Evolutionary conservation across 805 yeast genomes (phyloP).

Genomic region (Kurtzmaniella fragi): DNA sequence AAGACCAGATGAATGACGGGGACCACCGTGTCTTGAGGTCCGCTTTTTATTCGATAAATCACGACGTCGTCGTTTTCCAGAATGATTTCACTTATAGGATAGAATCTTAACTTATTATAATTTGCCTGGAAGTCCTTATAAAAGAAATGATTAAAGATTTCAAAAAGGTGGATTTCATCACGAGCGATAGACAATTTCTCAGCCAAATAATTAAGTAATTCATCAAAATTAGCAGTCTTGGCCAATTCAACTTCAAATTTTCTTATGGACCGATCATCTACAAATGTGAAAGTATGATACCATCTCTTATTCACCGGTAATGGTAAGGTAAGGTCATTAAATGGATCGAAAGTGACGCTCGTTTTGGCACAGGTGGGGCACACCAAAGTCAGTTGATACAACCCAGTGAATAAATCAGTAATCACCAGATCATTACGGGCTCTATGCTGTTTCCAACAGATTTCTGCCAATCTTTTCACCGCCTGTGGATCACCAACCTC

Average conservation of each 20-base stretch:
- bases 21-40: conserved; percentile 40
- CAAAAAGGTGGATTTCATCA: conserved; percentile 24
- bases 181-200: conserved; percentile 32
- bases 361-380: conserved; percentile 82
- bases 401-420: conserved; percentile 81
- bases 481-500: conserved; percentile 49
- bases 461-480: conserved; percentile 58
- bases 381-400: conserved; percentile 82
- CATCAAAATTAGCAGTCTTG: conserved; percentile 58
- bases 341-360: conserved; percentile 91
- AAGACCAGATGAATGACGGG: conserved; percentile 53
- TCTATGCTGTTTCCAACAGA: conserved; percentile 78
- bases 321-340: conserved; percentile 84
- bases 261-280: conserved; percentile 39
- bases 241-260: conserved; percentile 67
- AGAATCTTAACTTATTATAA: conserved; percentile 47
- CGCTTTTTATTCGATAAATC: conserved; percentile 53
- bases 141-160: conserved; percentile 59
- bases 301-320: conserved; percentile 74
- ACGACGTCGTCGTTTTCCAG: conserved; percentile 57
- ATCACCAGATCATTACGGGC: conserved; percentile 80
- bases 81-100: conserved; percentile 67
- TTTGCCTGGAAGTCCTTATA: conserved; percentile 62
- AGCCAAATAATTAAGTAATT: conserved; percentile 58
- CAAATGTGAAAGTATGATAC: conserved; percentile 57